Base-by-base conservation (phyloP, 2,329 filamentous ascomycete genomes). In the Orbilia oligospora region DNA sequence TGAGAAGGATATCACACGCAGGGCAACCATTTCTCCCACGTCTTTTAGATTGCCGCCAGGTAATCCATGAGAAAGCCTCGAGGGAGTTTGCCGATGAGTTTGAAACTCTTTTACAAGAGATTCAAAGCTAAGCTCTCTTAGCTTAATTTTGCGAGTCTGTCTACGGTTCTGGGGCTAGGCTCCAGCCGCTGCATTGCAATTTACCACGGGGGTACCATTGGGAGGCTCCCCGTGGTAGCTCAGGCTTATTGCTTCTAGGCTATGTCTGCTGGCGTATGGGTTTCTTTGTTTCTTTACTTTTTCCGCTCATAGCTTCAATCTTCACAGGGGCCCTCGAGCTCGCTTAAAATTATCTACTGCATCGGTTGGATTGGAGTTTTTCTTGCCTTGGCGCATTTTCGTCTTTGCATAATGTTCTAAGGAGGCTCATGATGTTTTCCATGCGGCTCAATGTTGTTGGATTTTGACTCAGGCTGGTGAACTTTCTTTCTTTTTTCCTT, bases 101-200 rank as follows among this genome's bases (percentile, higher is more conserved):
- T 49, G 73, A 77, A n/a, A 33, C 8, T 10, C 67, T 77, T 9
- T 77, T 61, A 9, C 51, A 41, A 44, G 73, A 77, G 12, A 67
- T 77, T 10, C 68, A 49, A 16, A 49, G 10, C 16, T 49, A 64
- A 16, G 63, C n/a, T 24, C 27, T 64, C 24, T 64, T 27, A 9
- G 14, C 41, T 8, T n/a, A n/a, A n/a, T 41, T 24, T 4, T 18
- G 24, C 9, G 27, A 9, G 38, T 41, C 46, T 61, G n/a, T 41
- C 16, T 46, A 14, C 18, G 20, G 3, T 5, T 10, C 8, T 16
- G 36, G 24, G 27, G 41, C 61, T 33, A 24, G 61, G 5, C 22
- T 41, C 24, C 14, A 61, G 16, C 18, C 5, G 10, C 18, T 38
- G 53, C 53, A 58, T 58, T 58, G 3, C 16, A 12, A n/a, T 27